Evolutionary conservation across 2,329 filamentous ascomycete genomes (phyloP), one percentile per base, ranked within the genome.

Genomic region (Penicillium thymicola): DNA sequence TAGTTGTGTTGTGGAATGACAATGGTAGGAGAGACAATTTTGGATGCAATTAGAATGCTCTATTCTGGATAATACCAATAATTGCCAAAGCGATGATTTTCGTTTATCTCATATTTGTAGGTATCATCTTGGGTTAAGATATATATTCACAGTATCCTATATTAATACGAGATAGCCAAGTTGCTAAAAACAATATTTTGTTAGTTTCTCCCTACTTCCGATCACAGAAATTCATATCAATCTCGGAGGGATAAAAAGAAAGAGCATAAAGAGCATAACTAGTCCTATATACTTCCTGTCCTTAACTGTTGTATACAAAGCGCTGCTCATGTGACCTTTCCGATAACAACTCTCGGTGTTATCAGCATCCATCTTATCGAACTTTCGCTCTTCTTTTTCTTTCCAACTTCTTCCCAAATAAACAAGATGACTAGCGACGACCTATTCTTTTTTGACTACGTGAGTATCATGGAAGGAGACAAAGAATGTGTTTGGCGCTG

Each of bases 391-490:
- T 58, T 57, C 45, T 40, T 51, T 59, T 49, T 51, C 48, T 57
- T 58, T 54, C 43, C 37, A 58, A 54, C 38, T 44, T 27, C 18
- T 51, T 51, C 28, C 25, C 18, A 55, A 54, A 56, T 27, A 48
- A 52, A 55, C 74, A 82, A 70, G 64, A 93, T 93, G 89, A 88
- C 89, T 64, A 85, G 84, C 71, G 88, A 92, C 72, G 89, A 91
- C 70, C 86, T 90, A 76, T 86, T 89, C 67, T 88, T 92, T 70
- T 78, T 91, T 63, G 88, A 91, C 75, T 81, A 89, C 71, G 89
- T 92, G 77, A 80, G 87, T 71, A 63, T 62, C 50, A 36, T 27
- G 14, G 28, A 36, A 25, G 10, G n/a, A 13, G 21, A 44, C 40
- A 46, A 46, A 21, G 55, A 38, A 18, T 13, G 21, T 38, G 13